Base-by-base conservation (phyloP, 768 basidiomycete genomes). In the Rhizopogon vesiculosus region DNA sequence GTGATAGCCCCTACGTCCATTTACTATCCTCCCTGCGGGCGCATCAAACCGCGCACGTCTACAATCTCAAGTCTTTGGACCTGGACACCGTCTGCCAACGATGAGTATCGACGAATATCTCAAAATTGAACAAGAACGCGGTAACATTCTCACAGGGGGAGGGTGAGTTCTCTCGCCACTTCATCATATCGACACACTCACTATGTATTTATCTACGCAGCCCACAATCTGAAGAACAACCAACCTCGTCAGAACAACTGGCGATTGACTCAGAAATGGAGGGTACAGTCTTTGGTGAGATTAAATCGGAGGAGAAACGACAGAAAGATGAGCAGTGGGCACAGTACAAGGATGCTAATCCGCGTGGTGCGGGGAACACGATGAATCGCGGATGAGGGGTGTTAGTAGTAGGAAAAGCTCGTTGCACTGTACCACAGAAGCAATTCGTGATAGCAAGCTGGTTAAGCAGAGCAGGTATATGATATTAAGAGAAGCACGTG, bases 71-170 rank as follows among this genome's bases (percentile, higher is more conserved):
- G 94, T 98, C 3, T 98, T 98, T 72, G 82, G 86, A 15, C 82
- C 91, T 13, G 83, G 82, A 10, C 84, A 97, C 64, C 82, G 87
- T 42, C 74, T 98, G 33, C 97, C 97, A 5, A 94, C 93, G 0
- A 98, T 99, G 97, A 82, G 90, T 1, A 83, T 98, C 55, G 96
- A 98, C 62, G 91, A 98, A 70, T 98, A 95, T 66, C 79, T 99
- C 33, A 84, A 90, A 65, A 84, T 92, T 54, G 96, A 99, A 65
- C 76, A 77, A 46, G 78, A 85, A 64, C 75, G 89, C 54, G 96
- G 96, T 0, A 94, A 93, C 52, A 85, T 98, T 62, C 83, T 97
- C 54, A 80, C 87, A 8, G 89, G 89, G 33, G 90, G 92, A 75
- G 93, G 93, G 91, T 93, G 66, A 71, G 87, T 71, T 49, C 31